Base-by-base conservation (phyloP, 306 rosid species). In the Medicago arabica region DNA sequence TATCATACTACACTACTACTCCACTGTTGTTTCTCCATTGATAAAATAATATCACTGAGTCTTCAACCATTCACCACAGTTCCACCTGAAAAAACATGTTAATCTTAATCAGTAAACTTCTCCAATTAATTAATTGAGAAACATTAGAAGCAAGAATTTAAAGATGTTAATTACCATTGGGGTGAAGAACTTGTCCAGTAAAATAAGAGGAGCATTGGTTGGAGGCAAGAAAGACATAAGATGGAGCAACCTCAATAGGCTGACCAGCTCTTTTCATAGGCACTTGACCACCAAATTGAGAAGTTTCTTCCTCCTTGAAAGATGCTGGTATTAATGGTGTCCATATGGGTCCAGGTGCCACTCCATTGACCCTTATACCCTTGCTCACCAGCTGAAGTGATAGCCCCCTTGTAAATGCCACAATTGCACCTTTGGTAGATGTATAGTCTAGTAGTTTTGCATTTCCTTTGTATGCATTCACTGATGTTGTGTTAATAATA, bases 321-420 rank as follows among this genome's bases (percentile, higher is more conserved):
- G 97, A 84, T 3, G 96, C 78, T 0, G 93, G 91, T 44, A 82
- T 91, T 18, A 91, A 72, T 9, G 97, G 98, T 0, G 98, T 91
- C 93, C 93, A 91, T 23, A 88, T 88, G 3, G 97, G 97, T 43
- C 98, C 96, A 1, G 97, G 97, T 0, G 96, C 97, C 0, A 91
- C 93, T 1, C 91, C 98, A 21, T 93, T 91, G 1, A 93, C 98
- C n/a, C 96, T 75, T 60, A 91, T 91, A 18, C 90, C 96, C 69
- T 44, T 75, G 39, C 38, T 74, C 10, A 58, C 89, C 5, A 93
- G 86, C 79, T 93, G 86, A 79, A 89, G 93, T 0, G 97, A 74
- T 0, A 91, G 91, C 0, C 89, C 93, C 80, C 97, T 87, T 0
- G 91, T 87, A 57, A 85, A 93, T n/a, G 86, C 88, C 65, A 91